A percentile compares a stretch with the other conserved stretches of the same genome.
Conservation (phyloP, 192 early-diverging fungal genomes). For the Podila epicladia region DNA sequence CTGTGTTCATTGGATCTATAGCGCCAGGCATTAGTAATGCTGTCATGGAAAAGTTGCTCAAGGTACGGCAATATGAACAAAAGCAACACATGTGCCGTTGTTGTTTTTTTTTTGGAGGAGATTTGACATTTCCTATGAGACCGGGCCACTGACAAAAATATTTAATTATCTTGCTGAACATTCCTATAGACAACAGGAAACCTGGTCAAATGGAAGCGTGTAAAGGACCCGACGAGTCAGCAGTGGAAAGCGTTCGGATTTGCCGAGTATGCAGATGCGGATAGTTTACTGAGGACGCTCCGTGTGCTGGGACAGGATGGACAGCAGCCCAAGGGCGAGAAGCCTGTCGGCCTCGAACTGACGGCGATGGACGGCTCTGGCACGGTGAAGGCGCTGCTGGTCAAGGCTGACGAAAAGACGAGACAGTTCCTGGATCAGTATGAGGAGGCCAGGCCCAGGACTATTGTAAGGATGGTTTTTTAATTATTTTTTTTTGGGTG, state of each 20-base stretch:
- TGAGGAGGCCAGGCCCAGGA: slow-evolving; percentile 48
- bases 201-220: slow-evolving; percentile 74
- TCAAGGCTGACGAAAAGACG: slow-evolving; percentile 69
- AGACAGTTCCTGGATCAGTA: slow-evolving; percentile 65
- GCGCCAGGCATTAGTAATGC: slow-evolving; percentile 72
- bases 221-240: slow-evolving; percentile 63
- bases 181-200: slow-evolving; percentile 70
- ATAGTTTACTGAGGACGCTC: slow-evolving; percentile 70
- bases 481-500: neutral
- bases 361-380: slow-evolving; percentile 47
- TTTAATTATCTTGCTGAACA: slow-evolving; percentile 1
- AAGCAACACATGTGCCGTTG: too few species aligned
- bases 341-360: slow-evolving; percentile 29
- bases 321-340: slow-evolving; percentile 42
- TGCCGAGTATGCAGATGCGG: slow-evolving; percentile 73
- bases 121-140: neutral
- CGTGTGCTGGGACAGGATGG: slow-evolving; percentile 74
- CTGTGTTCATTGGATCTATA: slow-evolving; percentile 76
- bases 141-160: too few species aligned
- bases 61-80: slow-evolving; percentile 43
- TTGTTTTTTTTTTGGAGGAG: neutral
- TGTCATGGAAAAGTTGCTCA: slow-evolving; percentile 71
- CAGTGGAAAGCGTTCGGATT: slow-evolving; percentile 77
- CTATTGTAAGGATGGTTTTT: slow-evolving; percentile 36
- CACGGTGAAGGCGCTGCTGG: slow-evolving; percentile 50